Evolutionary conservation across 305 asterid species (phyloP).

Genomic region (Solanum chacoense): DNA sequence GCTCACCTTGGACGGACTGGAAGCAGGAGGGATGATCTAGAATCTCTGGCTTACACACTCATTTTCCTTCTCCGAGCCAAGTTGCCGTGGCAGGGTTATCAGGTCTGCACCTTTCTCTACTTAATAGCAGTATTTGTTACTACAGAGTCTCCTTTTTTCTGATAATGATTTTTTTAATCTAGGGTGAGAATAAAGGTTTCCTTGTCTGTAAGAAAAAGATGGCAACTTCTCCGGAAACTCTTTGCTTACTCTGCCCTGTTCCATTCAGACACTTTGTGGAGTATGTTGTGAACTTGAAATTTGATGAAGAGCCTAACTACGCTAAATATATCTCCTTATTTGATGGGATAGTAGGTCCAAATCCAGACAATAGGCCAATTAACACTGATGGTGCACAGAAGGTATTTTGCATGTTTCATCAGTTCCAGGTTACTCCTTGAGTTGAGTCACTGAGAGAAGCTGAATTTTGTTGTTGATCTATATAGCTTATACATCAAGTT

Average conservation of each 20-base stretch:
- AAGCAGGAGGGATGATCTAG: constrained; percentile 87
- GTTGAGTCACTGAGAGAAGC: background rate
- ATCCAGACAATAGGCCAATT: constrained; percentile 65
- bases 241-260: constrained; percentile 69
- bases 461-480: constrained; percentile 3
- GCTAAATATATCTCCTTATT: constrained; percentile 70
- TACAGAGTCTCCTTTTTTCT: background rate
- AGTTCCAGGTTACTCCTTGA: background rate
- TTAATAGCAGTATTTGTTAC: background rate
- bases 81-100: constrained; percentile 93
- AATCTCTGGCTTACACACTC: constrained; percentile 89
- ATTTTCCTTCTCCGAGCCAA: constrained; percentile 79
- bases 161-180: constrained; percentile 5
- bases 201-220: constrained; percentile 92
- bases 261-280: constrained; percentile 65
- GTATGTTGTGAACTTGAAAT: constrained; percentile 69
- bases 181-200: constrained; percentile 90
- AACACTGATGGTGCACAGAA: constrained; percentile 93
- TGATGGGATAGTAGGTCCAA: constrained; percentile 66
- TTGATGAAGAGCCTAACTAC: constrained; percentile 90
- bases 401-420: constrained; percentile 29
- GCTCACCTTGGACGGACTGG: constrained; percentile 85
- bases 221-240: constrained; percentile 70
- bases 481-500: constrained; percentile 60
- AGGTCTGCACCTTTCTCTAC: constrained; percentile 29